Conservation (phyloP, 768 basidiomycete species). For the Phaeotremella fagi region DNA sequence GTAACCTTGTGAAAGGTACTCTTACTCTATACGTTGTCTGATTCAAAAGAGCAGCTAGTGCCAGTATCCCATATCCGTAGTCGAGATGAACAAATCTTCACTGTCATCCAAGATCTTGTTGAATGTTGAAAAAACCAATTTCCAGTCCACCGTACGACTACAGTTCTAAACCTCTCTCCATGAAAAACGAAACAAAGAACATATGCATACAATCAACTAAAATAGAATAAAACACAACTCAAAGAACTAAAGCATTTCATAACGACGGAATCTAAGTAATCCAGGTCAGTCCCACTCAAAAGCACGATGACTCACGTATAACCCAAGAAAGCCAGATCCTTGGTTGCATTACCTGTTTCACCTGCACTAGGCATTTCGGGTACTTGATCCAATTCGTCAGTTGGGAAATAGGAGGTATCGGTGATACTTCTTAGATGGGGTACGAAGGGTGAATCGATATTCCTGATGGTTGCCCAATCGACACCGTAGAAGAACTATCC, state of each 20-base stretch:
- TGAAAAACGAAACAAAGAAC: neutral
- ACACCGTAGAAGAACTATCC: slow-evolving; percentile 62
- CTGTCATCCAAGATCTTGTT: neutral
- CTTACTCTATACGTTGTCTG: no score
- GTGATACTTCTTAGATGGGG: slow-evolving; percentile 88
- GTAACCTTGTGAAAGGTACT: no score
- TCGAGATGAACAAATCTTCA: neutral
- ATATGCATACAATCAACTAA: neutral
- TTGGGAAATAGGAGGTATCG: slow-evolving; percentile 97
- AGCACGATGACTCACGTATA: slow-evolving; percentile 47
- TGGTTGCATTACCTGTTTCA: slow-evolving; percentile 49
- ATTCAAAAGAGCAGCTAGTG: no score
- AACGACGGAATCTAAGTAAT: slow-evolving; percentile 39
- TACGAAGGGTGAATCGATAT: slow-evolving; percentile 93
- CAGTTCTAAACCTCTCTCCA: no score
- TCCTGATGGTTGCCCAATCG: slow-evolving; percentile 80
- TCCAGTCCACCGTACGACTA: no score
- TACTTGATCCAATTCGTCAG: slow-evolving; percentile 81
- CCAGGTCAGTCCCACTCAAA: neutral
- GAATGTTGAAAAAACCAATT: no score
- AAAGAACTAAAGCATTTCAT: slow-evolving; percentile 35
- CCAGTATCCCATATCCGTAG: neutral
- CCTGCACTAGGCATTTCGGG: slow-evolving; percentile 54
- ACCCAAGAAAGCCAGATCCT: slow-evolving; percentile 61
- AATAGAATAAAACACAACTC: neutral